Conservation (phyloP, 345 rosid genomes). For the Moringa oleifera region DNA sequence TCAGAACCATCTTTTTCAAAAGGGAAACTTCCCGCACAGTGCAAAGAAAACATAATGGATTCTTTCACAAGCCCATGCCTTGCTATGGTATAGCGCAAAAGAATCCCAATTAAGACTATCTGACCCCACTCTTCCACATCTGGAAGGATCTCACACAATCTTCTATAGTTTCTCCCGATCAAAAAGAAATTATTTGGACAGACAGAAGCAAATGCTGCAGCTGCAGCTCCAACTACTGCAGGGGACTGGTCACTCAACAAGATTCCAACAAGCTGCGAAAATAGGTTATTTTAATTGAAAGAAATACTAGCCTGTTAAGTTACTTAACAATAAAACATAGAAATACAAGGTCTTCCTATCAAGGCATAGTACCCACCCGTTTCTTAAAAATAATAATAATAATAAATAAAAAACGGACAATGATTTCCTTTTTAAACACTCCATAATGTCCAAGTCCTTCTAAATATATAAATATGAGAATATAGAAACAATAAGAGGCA, state of each 20-base stretch:
- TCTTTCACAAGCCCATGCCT: conserved; percentile 87
- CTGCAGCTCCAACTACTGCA: conserved; percentile 96
- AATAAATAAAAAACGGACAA: no score
- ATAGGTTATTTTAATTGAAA: neutral
- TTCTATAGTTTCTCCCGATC: conserved; percentile 64
- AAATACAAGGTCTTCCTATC: neutral
- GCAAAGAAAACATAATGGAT: conserved; percentile 73
- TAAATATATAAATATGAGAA: neutral
- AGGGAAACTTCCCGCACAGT: conserved; percentile 32
- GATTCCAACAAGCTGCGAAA: conserved; percentile 75
- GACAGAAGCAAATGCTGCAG: conserved; percentile 77
- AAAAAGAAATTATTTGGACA: conserved; percentile 79
- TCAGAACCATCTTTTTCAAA: conserved; percentile 40
- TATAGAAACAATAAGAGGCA: neutral
- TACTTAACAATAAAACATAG: conserved; percentile 4
- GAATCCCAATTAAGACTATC: conserved; percentile 71
- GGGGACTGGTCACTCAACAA: conserved; percentile 80
- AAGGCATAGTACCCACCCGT: no score
- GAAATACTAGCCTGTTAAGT: conserved; percentile 1
- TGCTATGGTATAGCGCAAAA: conserved; percentile 71
- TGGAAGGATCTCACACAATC: conserved; percentile 85
- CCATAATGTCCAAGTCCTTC: neutral
- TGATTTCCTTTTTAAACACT: no score
- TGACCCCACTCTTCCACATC: conserved; percentile 99
- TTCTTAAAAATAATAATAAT: no score